Base-by-base conservation (phyloP, 495 filamentous ascomycete genomes). In the Echria macrotheca region DNA sequence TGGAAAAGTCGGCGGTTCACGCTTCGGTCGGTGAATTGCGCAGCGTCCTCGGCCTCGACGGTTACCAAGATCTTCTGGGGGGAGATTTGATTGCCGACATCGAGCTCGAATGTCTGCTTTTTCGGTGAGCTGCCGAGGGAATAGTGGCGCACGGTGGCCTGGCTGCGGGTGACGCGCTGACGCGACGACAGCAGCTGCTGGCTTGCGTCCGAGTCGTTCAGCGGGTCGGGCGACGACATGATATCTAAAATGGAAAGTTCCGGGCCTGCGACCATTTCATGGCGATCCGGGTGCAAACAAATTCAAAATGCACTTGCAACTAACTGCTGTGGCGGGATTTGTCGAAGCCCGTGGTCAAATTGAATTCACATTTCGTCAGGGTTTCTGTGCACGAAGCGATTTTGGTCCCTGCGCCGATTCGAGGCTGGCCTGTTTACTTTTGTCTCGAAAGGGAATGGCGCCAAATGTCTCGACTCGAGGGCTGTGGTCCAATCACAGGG, bases 31-130 rank as follows among this genome's bases (percentile, higher is more conserved):
- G 35, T 49, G 28, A 22, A 18, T 23, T 44, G 24, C 23, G 59
- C 58, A n/a, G n/a, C n/a, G 23, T 68, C 56, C 10, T 70, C 74
- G 2, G 76, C 71, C 53, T 80, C 72, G 35, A 80, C 73, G 0
- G 77, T 79, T 32, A 79, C 75, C 38, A 64, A 62, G 23, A 80
- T 63, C 53, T 70, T 74, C 52, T 77, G 73, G 5, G 75, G 73
- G 32, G 75, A 72, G 29, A 59, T 48, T 6, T 65, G 56, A 35
- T 75, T 58, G 10, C 76, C 77, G 14, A 77, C 70, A 29, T 80
- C 74, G 33, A 79, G 64, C 59, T 77, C 67, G 42, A 79, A 78
- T 11, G 65, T 77, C 51, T 70, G 73, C 56, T 77, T 77, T 17
- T 67, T 67, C 28, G 77, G 75, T 10, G 77, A 77, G 26, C 55